Conservation (phyloP, 176 grass and related monocot genomes). For the Lolium multiflorum region DNA sequence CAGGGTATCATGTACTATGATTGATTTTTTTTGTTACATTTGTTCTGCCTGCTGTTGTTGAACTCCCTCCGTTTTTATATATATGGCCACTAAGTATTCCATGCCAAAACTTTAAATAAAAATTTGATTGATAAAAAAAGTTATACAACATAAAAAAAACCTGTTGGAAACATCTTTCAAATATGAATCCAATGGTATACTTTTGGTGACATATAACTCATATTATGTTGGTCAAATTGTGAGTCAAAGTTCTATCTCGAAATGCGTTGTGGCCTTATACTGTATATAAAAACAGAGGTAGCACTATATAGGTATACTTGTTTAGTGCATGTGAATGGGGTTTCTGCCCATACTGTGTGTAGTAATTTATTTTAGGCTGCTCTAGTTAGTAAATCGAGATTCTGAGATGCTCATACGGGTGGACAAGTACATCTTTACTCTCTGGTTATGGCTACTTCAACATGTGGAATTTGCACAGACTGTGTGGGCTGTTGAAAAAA, state of each 20-base stretch:
- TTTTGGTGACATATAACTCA: no score
- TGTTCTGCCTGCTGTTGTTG: neutral
- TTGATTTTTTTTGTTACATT: neutral
- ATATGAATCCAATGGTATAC: no score
- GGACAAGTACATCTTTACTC: constrained; percentile 28
- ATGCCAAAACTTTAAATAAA: no score
- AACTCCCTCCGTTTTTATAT: no score
- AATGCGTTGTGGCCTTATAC: no score
- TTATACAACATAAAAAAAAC: no score
- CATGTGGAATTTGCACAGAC: neutral
- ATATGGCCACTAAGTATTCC: no score
- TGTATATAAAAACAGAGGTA: no score
- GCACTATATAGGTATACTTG: neutral
- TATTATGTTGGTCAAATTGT: no score
- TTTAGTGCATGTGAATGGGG: constrained; percentile 26
- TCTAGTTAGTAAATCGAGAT: constrained; percentile 28
- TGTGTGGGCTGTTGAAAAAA: neutral
- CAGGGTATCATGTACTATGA: neutral
- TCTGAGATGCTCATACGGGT: neutral
- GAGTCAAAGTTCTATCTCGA: no score
- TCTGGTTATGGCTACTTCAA: constrained; percentile 31
- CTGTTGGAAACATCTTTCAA: no score
- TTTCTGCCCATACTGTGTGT: neutral
- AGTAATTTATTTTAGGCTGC: neutral
- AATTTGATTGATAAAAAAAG: no score